Conservation (phyloP, 805 yeast genomes). For the Candida gorgasii region DNA sequence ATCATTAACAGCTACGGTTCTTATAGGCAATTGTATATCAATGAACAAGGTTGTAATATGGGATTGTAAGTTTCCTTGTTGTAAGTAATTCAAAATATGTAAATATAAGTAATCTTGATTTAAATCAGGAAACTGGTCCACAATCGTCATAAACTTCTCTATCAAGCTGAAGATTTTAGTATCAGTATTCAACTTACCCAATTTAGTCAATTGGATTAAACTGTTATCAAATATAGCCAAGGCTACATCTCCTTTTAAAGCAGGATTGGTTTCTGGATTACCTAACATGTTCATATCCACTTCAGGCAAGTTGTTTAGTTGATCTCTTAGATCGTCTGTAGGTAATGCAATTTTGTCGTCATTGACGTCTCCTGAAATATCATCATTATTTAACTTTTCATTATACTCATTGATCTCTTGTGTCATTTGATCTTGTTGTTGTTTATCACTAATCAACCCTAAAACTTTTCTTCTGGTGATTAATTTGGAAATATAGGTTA, state of each 20-base stretch:
- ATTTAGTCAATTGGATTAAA: constrained; percentile 20
- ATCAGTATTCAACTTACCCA: constrained; percentile 16
- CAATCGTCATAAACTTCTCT: constrained; percentile 48
- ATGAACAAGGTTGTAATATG: constrained; percentile 44
- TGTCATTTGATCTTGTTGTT: constrained; percentile 54
- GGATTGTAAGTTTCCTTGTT: constrained; percentile 33
- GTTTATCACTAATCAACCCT: constrained; percentile 73
- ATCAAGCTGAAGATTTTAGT: constrained; percentile 40
- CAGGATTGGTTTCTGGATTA: constrained; percentile 77
- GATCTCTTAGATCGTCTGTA: constrained; percentile 58
- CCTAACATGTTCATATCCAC: constrained; percentile 86
- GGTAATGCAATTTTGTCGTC: constrained; percentile 48
- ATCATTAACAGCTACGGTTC: constrained; percentile 45
- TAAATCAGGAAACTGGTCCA: constrained; percentile 69
- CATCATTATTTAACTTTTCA: constrained; percentile 26
- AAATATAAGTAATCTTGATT: constrained; percentile 66
- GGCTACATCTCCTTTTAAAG: constrained; percentile 55
- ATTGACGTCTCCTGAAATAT: constrained; percentile 25
- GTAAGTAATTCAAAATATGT: constrained; percentile 61
- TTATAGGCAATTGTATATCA: constrained; percentile 68
- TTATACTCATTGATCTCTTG: constrained; percentile 43
- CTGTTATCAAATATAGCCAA: constrained; percentile 38
- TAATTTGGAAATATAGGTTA: constrained; percentile 80
- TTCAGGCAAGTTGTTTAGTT: constrained; percentile 77
- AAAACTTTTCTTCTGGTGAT: constrained; percentile 80